Evolutionary conservation across 2,329 filamentous ascomycete genomes (phyloP).

Genomic region (Sordariomycetes sp.): DNA sequence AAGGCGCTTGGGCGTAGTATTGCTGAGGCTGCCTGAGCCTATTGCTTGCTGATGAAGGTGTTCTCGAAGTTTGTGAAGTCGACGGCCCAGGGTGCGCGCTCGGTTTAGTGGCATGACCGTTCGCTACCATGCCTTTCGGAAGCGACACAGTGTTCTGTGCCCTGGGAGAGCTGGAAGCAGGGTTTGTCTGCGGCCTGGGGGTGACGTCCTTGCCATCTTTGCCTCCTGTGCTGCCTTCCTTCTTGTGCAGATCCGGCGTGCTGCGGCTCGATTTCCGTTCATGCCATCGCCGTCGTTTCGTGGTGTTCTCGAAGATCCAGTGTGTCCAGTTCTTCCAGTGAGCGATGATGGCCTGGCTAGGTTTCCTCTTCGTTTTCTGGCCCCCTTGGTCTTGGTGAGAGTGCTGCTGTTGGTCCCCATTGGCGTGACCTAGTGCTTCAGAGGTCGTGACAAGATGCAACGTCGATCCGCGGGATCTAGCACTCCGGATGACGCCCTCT

Average conservation of each 20-base stretch:
- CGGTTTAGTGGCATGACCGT: constrained; percentile 32
- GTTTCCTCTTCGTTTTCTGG: constrained; percentile 43
- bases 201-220: constrained; percentile 36
- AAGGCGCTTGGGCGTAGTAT: constrained; percentile 10
- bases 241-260: constrained; percentile 47
- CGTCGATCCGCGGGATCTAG: constrained; percentile 72
- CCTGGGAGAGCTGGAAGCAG: constrained; percentile 25
- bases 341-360: constrained; percentile 48
- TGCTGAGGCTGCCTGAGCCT: constrained; percentile 4
- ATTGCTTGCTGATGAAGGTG: background rate
- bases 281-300: constrained; percentile 34
- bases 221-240: constrained; percentile 32
- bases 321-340: constrained; percentile 58
- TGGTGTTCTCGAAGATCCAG: constrained; percentile 53
- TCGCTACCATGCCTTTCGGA: constrained; percentile 42
- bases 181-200: constrained; percentile 50
- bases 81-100: constrained; percentile 3
- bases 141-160: constrained; percentile 30
- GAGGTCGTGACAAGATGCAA: constrained; percentile 72
- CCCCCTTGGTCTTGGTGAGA: constrained; percentile 12
- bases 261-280: constrained; percentile 46
- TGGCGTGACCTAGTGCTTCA: constrained; percentile 31
- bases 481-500: constrained; percentile 59
- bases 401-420: constrained; percentile 15
- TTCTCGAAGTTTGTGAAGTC: no score